Base-by-base conservation (phyloP, 345 rosid species). In the Boechera stricta region DNA sequence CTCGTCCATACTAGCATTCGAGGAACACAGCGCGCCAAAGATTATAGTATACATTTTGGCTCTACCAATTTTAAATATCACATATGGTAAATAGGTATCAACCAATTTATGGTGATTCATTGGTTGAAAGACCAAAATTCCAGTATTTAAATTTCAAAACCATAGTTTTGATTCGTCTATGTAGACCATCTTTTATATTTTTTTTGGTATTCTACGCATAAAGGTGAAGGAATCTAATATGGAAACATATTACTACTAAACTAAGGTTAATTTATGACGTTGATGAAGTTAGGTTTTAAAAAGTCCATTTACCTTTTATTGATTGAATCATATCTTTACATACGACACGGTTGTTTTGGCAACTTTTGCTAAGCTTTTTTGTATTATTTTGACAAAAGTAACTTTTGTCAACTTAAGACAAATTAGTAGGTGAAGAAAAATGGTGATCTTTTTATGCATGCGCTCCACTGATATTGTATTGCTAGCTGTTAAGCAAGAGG, bases 341-440 rank as follows among this genome's bases (percentile, higher is more conserved):
- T 6, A 66, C 7, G 72, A 12, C 24, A 66, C 9, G 5, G 39
- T n/a, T 31, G 5, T 1, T 65, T 65, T 16, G 16, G 16, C 9
- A 29, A 64, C 54, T 29, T 64, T 64, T 16, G 41, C 41, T n/a
- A 29, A 51, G 18, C 2, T 32, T 49, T 67, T 49, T 2, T 28
- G 51, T 13, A 11, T 51, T 35, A 33, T 66, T 32, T 51, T 67
- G 21, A 9, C 31, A 52, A 48, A 65, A 10, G 70, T 16, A 26
- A 7, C 24, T 42, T 42, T 28, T 41, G 21, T 36, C 44, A 65
- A 32, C 31, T 10, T 10, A 48, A 48, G 41, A 65, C 41, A 65
- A 65, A 65, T 48, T 32, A 47, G 57, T 48, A 32, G 70, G 56
- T 65, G 54, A 64, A 13, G 26, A 42, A 26, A 61, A 5, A 5